Base-by-base conservation (phyloP, 139 green algal species). In the Volvox reticuliferus region DNA sequence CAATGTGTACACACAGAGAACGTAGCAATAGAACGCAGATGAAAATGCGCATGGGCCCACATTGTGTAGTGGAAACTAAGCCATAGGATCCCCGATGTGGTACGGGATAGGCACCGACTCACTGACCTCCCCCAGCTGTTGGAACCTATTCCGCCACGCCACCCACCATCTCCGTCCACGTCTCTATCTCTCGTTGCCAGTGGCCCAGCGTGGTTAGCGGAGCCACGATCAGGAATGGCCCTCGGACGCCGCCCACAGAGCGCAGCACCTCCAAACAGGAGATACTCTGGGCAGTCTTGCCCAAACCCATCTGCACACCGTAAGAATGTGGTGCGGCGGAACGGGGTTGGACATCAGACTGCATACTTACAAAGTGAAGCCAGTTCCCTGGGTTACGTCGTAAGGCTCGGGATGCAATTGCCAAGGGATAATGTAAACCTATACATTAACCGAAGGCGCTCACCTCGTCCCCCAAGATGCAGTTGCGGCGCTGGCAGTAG, bases 381-480 rank as follows among this genome's bases (percentile, higher is more conserved):
- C n/a, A n/a, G n/a, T n/a, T n/a, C n/a, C n/a, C n/a, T n/a, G n/a
- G n/a, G n/a, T n/a, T n/a, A n/a, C n/a, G n/a, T n/a, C n/a, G n/a
- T 55, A 55, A 55, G 44, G 9, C 44, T 55, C 44, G 44, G 44
- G 44, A 55, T 55, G 44, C 9, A 9, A 55, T 55, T 5, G 44
- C 44, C 44, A 55, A 55, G 44, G 9, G 9, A 55, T 9, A 55
- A 55, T 14, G 44, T 9, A 55, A 9, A 9, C 9, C 44, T 55
- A 55, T 55, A 55, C 44, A 14, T 55, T 55, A 14, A 55, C 9
- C 5, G 5, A 55, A 55, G 44, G 44, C 44, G 17, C 93, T 20
- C 91, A 97, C 94, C 95, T 99, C 98, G 89, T 99, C 98, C 0
- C 97, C 98, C 44, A 99, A 94, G 81, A 99, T 99, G 94, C 96